A percentile compares a stretch with the other conserved stretches of the same genome.
Conservation (phyloP, 176 grass and related monocot genomes). For the Triticum dicoccoides region DNA sequence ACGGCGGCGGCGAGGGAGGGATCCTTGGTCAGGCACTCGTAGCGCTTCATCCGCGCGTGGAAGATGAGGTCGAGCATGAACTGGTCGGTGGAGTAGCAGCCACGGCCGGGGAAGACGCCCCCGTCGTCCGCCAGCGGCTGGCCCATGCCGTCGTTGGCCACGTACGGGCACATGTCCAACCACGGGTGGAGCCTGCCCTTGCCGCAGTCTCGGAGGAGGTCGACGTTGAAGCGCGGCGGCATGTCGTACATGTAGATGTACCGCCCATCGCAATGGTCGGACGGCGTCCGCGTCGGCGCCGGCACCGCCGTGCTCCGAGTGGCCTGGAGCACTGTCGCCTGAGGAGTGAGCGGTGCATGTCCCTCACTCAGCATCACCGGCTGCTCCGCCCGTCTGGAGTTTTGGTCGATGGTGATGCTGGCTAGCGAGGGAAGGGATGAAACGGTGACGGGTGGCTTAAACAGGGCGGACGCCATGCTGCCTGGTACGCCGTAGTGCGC, state of each 20-base stretch:
- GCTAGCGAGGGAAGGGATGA: not conserved
- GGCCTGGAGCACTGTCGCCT: not conserved
- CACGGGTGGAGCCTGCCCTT: conserved; percentile 46
- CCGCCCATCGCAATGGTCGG: conserved; percentile 58
- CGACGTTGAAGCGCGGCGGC: conserved; percentile 64
- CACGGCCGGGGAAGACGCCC: conserved; percentile 51
- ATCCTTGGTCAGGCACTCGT: conserved; percentile 77
- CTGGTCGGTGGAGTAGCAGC: conserved; percentile 78
- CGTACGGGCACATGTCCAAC: conserved; percentile 77
- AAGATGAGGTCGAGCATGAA: conserved; percentile 80
- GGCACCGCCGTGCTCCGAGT: not conserved
- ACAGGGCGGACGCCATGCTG: not conserved
- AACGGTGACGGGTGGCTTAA: not conserved
- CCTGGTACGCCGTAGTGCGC: not conserved
- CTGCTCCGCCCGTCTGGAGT: not conserved
- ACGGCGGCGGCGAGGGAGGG: conserved; percentile 58
- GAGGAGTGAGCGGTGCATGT: conserved; percentile 29
- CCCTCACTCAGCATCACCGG: not conserved
- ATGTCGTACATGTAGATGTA: conserved; percentile 83
- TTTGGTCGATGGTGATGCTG: not conserved
- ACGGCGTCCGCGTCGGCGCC: not conserved
- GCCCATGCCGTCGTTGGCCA: conserved; percentile 73
- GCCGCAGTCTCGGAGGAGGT: conserved; percentile 57
- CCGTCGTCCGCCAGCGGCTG: conserved; percentile 34
- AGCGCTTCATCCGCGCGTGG: conserved; percentile 68